Base-by-base conservation (phyloP, 2,329 filamentous ascomycete species). In the Clonostachys solani region DNA sequence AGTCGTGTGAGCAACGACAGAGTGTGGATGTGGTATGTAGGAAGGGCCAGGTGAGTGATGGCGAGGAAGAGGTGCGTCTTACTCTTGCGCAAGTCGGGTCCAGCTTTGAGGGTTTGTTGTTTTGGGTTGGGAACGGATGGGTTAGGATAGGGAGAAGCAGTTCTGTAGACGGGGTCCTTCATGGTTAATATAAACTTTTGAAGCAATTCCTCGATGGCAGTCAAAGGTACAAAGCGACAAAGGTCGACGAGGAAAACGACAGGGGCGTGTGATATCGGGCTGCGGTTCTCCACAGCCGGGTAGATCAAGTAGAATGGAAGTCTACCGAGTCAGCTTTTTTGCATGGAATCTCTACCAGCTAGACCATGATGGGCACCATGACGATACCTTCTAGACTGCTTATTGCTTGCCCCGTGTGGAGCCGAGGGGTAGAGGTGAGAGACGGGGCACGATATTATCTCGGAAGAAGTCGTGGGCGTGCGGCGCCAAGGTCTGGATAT, bases 21-120 rank as follows among this genome's bases (percentile, higher is more conserved):
- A 33, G 29, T n/a, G 12, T 18, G 17, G 34, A 40, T 16, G 45
- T 17, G 34, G 18, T 38, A 43, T 37, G 42, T 13, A 29, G 12
- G 34, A 12, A 18, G 9, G 10, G 36, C 36, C 12, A 40, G 23
- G 43, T 47, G 16, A 37, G 33, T 42, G 40, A 8, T 33, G 18
- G 46, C 18, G 35, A 45, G 41, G 48, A 49, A 47, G 47, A 67
- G 23, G 23, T 29, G 23, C 23, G 23, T 29, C 69, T 56, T 56
- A 71, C 68, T 72, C 56, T 67, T 72, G 69, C 60, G 63, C 54
- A 69, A 63, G 62, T 65, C 61, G 56, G 62, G 60, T 57, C 56
- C 54, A 56, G 62, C 57, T 55, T 67, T 64, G 53, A 65, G 59
- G 59, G 52, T 57, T 66, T 62, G 67, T 64, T 56, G 67, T 33